phyloP scores from a whole-genome alignment of 208 protist species.

The Angomonas ambiguus region DNA sequence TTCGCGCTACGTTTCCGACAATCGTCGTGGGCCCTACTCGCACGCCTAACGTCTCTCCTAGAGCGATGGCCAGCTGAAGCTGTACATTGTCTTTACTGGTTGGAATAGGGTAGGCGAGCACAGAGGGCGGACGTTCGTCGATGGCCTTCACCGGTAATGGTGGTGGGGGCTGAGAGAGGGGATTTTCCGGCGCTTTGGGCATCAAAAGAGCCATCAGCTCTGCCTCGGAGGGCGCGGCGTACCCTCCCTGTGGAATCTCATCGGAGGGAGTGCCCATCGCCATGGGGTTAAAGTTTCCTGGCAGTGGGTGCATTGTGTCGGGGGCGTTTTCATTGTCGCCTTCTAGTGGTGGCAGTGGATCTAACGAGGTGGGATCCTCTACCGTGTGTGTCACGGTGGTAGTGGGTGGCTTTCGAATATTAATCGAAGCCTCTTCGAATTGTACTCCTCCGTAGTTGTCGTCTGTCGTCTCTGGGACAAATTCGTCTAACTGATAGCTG shows the following conservation, averaged over 20 bases:
- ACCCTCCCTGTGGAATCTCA: not conserved
- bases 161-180: slow-evolving; percentile 62
- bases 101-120: slow-evolving; percentile 82
- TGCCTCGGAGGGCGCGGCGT: slow-evolving; percentile 30
- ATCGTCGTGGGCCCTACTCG: slow-evolving; percentile 80
- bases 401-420: slow-evolving; percentile 24
- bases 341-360: not conserved
- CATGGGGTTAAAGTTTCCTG: not conserved
- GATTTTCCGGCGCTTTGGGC: slow-evolving; percentile 21
- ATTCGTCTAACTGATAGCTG: slow-evolving; percentile 3
- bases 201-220: slow-evolving; percentile 71
- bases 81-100: slow-evolving; percentile 57
- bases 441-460: slow-evolving; percentile 41
- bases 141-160: slow-evolving; percentile 67
- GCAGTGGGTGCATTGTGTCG: not conserved
- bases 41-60: slow-evolving; percentile 79
- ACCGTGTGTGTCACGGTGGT: not conserved
- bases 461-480: not conserved
- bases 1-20: slow-evolving; percentile 76
- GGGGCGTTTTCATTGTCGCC: not conserved
- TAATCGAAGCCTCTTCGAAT: slow-evolving; percentile 60
- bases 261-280: not conserved
- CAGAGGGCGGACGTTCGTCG: slow-evolving; percentile 60
- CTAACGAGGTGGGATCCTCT: not conserved
- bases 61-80: slow-evolving; percentile 65